phyloP scores from a whole-genome alignment of 2,329 filamentous ascomycete species.

The Arthroderma uncinatum region DNA sequence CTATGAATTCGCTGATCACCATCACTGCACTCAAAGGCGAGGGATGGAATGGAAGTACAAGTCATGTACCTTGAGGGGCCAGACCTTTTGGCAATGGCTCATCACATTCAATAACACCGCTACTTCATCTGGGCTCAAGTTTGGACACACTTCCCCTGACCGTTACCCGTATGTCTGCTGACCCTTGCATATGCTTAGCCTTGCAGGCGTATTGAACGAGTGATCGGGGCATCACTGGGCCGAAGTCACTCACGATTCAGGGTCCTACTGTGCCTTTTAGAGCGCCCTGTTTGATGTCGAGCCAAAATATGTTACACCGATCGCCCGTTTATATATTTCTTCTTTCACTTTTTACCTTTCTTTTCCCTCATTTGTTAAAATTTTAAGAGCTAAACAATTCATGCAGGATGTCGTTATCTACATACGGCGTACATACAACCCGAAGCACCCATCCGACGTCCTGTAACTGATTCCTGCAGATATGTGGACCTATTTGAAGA shows the following conservation, averaged over 20 bases:
- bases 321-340: neutral
- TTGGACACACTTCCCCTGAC: neutral
- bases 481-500: neutral
- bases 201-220: neutral
- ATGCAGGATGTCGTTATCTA: constrained; percentile 3
- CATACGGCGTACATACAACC: neutral
- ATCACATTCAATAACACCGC: constrained; percentile 3
- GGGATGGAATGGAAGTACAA: neutral
- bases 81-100: constrained; percentile 4
- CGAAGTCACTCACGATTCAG: constrained; percentile 1
- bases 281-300: neutral
- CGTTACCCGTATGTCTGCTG: neutral
- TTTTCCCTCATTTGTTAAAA: neutral
- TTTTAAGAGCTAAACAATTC: neutral
- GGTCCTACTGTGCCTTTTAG: neutral
- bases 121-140: neutral
- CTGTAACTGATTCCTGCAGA: neutral
- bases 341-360: neutral
- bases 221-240: neutral
- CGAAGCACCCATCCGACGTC: neutral
- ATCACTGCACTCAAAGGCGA: neutral
- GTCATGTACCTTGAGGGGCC: neutral
- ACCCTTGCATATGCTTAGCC: neutral
- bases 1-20: neutral
- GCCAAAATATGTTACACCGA: neutral